Evolutionary conservation across 164 flowering plant species (phyloP).

Genomic region (Tetracentron sinense): DNA sequence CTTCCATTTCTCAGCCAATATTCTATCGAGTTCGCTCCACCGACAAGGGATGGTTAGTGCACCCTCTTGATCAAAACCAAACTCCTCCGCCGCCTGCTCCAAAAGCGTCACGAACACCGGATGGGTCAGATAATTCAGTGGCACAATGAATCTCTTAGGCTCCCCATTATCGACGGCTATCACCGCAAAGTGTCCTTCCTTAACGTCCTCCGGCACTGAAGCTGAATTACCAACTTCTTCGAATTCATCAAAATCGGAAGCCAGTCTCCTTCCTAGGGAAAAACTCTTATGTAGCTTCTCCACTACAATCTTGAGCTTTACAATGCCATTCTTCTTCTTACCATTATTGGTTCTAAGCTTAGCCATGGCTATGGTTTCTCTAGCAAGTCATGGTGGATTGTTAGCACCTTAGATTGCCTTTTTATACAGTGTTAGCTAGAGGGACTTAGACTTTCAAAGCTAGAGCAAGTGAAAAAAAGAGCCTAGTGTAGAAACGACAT

Average conservation of each 20-base stretch:
- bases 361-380: slow-evolving; percentile 15
- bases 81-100: slow-evolving; percentile 61
- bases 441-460: background rate
- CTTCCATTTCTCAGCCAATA: slow-evolving; percentile 31
- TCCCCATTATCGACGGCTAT: slow-evolving; percentile 38
- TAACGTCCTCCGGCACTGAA: slow-evolving; percentile 48
- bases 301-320: slow-evolving; percentile 34
- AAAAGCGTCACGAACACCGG: slow-evolving; percentile 43
- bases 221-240: slow-evolving; percentile 13
- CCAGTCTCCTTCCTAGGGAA: slow-evolving; percentile 18
- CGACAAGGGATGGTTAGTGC: slow-evolving; percentile 54
- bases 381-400: background rate
- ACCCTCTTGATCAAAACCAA: slow-evolving; percentile 57
- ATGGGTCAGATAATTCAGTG: slow-evolving; percentile 37
- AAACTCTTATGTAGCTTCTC: slow-evolving; percentile 43
- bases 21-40: slow-evolving; percentile 43
- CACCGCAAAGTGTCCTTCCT: slow-evolving; percentile 71
- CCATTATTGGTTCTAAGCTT: slow-evolving; percentile 8
- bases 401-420: background rate
- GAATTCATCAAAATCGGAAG: slow-evolving; percentile 1
- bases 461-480: background rate
- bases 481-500: too few species aligned
- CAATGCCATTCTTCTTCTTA: slow-evolving; percentile 32
- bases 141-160: slow-evolving; percentile 39
- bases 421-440: background rate